A percentile compares a stretch with the other conserved stretches of the same genome.
These are phyloP conservation scores for Penicillium antarcticum DNA, from an alignment of 495 filamentous ascomycete species.

Conservation along the genomic window DNA sequence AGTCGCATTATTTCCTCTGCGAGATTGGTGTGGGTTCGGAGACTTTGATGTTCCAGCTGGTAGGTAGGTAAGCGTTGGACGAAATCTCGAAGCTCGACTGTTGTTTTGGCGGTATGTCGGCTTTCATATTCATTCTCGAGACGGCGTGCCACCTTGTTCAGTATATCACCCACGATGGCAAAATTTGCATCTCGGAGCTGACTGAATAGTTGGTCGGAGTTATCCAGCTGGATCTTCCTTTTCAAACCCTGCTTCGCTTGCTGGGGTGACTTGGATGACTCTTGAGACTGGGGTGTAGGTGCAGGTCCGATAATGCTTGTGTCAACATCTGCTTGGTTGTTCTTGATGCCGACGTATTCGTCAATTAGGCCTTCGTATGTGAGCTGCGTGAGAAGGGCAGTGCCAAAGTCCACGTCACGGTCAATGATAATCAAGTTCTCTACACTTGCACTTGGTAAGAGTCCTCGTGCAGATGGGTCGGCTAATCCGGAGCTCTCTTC, in stretches of 20 bases:
- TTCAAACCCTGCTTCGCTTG: constrained; percentile 65
- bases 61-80: constrained; percentile 88
- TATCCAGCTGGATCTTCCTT: constrained; percentile 86
- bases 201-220: constrained; percentile 83
- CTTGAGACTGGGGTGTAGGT: constrained; percentile 49
- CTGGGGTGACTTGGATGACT: constrained; percentile 52
- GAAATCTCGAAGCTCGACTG: constrained; percentile 86
- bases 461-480: constrained; percentile 58
- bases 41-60: constrained; percentile 87
- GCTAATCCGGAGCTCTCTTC: constrained; percentile 63
- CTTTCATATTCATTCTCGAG: constrained; percentile 85
- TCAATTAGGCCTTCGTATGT: constrained; percentile 97
- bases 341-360: constrained; percentile 83
- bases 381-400: constrained; percentile 85
- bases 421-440: constrained; percentile 94
- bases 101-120: constrained; percentile 83
- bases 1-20: constrained; percentile 93
- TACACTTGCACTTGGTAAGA: constrained; percentile 79
- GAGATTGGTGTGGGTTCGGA: constrained; percentile 86
- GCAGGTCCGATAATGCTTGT: constrained; percentile 80
- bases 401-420: constrained; percentile 89
- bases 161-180: constrained; percentile 80
- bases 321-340: constrained; percentile 91
- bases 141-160: constrained; percentile 89
- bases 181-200: constrained; percentile 93